Percentiles rank a stretch among this genome's conserved stretches.
These are phyloP conservation scores for Chlorophyllum brunneum DNA, from an alignment of 768 basidiomycete species.

Conservation along the genomic window DNA sequence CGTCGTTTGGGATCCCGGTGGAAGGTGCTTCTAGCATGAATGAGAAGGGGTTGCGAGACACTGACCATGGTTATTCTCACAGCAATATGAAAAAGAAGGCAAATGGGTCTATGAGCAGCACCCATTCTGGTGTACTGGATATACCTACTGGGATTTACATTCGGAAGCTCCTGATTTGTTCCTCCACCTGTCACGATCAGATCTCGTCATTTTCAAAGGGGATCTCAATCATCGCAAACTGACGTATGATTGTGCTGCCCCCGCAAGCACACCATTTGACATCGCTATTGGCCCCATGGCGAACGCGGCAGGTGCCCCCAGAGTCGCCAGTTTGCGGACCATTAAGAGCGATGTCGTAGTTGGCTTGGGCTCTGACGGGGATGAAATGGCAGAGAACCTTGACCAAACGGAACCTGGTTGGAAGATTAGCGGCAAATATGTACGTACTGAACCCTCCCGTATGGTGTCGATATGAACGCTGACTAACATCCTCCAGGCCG, in stretches of 20 bases:
- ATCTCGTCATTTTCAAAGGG: constrained; percentile 94
- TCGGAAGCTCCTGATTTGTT: constrained; percentile 87
- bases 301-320: constrained; percentile 81
- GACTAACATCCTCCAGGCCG: constrained; percentile 51
- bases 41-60: neutral
- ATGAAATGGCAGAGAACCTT: constrained; percentile 70
- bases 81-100: constrained; percentile 91
- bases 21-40: constrained; percentile 55
- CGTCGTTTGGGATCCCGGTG: constrained; percentile 78
- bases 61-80: neutral
- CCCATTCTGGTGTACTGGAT: constrained; percentile 95
- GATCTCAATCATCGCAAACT: constrained; percentile 91
- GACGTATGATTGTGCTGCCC: constrained; percentile 84
- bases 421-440: constrained; percentile 98
- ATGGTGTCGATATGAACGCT: neutral
- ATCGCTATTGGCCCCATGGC: constrained; percentile 92
- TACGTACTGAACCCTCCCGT: constrained; percentile 33
- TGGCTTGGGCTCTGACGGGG: constrained; percentile 67
- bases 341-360: constrained; percentile 97
- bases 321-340: constrained; percentile 81
- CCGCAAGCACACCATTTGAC: constrained; percentile 84
- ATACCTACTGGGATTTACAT: constrained; percentile 88
- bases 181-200: constrained; percentile 84
- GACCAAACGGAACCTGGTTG: constrained; percentile 87
- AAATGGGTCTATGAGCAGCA: constrained; percentile 95